Evolutionary conservation across 805 yeast genomes (phyloP).

Genomic region (Hanseniaspora clermontiae): DNA sequence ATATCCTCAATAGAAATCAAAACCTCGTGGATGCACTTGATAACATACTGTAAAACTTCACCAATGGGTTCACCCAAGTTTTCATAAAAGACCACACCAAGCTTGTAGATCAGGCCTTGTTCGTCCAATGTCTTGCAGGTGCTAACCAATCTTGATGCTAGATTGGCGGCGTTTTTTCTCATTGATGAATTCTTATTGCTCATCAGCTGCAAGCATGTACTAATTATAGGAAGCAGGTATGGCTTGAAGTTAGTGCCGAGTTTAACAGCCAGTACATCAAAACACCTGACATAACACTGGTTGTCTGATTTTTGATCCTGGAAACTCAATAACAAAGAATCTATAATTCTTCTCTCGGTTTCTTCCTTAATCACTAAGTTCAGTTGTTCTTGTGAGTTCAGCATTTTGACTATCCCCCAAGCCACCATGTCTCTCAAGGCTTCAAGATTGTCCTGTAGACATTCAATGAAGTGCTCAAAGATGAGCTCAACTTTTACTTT

Average conservation of each 20-base stretch:
- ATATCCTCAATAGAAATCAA: slow-evolving; percentile 44
- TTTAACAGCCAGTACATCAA: slow-evolving; percentile 50
- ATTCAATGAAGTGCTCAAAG: slow-evolving; percentile 42
- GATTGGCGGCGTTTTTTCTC: slow-evolving; percentile 74
- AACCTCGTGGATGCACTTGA: slow-evolving; percentile 56
- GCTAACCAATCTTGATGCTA: slow-evolving; percentile 54
- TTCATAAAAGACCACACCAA: slow-evolving; percentile 71
- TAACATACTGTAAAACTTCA: slow-evolving; percentile 76
- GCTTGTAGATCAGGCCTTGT: slow-evolving; percentile 46
- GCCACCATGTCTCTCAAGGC: slow-evolving; percentile 67
- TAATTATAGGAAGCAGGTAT: slow-evolving; percentile 57
- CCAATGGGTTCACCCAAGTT: slow-evolving; percentile 91
- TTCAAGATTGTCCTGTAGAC: slow-evolving; percentile 72
- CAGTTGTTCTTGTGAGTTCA: slow-evolving; percentile 43
- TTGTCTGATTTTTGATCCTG: slow-evolving; percentile 64
- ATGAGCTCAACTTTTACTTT: slow-evolving; percentile 54
- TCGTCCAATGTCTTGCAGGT: slow-evolving; percentile 55
- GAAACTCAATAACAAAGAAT: slow-evolving; percentile 66
- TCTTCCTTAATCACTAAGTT: slow-evolving; percentile 34
- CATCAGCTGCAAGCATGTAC: slow-evolving; percentile 58
- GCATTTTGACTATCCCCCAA: slow-evolving; percentile 50
- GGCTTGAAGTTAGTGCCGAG: slow-evolving; percentile 56
- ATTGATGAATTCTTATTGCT: slow-evolving; percentile 58
- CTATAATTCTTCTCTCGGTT: slow-evolving; percentile 55
- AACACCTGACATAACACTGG: slow-evolving; percentile 42